A percentile compares a stretch with the other conserved stretches of the same genome.
These are phyloP conservation scores for Pythium biforme DNA, from an alignment of 352 stramenopile species.

Conservation along the genomic window DNA sequence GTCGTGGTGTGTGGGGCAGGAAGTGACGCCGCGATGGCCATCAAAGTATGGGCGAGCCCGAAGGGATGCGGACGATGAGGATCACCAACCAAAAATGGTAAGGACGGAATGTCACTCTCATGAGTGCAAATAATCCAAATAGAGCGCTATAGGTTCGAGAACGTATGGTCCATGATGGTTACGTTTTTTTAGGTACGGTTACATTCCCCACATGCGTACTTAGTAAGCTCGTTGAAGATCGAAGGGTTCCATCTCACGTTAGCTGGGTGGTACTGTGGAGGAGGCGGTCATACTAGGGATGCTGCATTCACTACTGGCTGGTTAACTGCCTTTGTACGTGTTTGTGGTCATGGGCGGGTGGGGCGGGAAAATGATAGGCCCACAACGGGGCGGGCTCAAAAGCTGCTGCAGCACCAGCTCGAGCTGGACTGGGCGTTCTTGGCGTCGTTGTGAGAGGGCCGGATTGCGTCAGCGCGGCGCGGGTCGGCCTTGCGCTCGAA, in stretches of 20 bases:
- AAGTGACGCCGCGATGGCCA: not conserved
- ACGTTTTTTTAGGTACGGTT: constrained; percentile 15
- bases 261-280: too few relatives aligned
- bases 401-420: constrained; percentile 87
- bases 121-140: constrained; percentile 1
- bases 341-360: not conserved
- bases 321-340: too few relatives aligned
- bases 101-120: constrained; percentile 6
- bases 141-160: constrained; percentile 19
- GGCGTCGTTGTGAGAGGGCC: constrained; percentile 56
- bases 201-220: not conserved
- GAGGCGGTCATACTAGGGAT: too few relatives aligned
- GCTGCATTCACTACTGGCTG: too few relatives aligned
- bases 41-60: constrained; percentile 12
- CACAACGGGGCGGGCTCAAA: constrained; percentile 42
- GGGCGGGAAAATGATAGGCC: not conserved
- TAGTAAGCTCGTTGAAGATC: not conserved
- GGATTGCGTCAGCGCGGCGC: constrained; percentile 72
- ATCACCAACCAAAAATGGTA: constrained; percentile 28
- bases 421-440: constrained; percentile 38
- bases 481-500: constrained; percentile 81
- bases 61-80: constrained; percentile 7
- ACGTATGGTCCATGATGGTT: constrained; percentile 10
- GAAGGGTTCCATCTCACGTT: too few relatives aligned
- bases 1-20: not conserved